Conservation (phyloP, 2,329 filamentous ascomycete genomes). For the Neonectria punicea region DNA sequence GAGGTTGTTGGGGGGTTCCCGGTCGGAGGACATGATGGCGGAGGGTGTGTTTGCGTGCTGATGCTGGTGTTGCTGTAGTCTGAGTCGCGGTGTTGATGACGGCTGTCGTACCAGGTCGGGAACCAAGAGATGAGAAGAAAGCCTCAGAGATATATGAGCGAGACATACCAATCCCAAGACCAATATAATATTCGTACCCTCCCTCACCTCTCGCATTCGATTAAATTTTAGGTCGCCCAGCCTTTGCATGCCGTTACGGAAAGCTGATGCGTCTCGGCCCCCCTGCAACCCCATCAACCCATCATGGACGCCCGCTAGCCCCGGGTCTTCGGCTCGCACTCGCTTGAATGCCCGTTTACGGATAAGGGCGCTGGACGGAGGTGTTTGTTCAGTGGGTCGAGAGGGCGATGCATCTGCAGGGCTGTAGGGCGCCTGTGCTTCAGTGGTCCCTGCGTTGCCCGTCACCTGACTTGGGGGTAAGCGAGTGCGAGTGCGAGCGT, state of each 20-base stretch:
- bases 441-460: background rate
- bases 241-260: background rate
- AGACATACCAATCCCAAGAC: too few relatives aligned
- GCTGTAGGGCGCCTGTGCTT: background rate
- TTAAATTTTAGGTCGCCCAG: background rate
- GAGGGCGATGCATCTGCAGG: background rate
- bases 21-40: constrained; percentile 27
- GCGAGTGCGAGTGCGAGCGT: background rate
- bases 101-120: background rate
- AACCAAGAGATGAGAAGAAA: background rate
- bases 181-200: background rate
- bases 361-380: background rate
- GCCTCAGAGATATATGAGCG: background rate
- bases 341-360: background rate
- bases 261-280: background rate
- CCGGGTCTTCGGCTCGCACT: constrained; percentile 1
- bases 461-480: background rate
- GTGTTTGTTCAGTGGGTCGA: constrained; percentile 3
- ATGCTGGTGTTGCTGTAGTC: too few relatives aligned
- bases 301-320: background rate
- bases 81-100: background rate
- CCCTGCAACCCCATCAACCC: background rate
- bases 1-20: constrained; percentile 19
- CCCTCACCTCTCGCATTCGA: background rate
- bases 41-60: background rate